Conservation (phyloP, 1,284 basidiomycete species). For the Leccinum solheimii region DNA sequence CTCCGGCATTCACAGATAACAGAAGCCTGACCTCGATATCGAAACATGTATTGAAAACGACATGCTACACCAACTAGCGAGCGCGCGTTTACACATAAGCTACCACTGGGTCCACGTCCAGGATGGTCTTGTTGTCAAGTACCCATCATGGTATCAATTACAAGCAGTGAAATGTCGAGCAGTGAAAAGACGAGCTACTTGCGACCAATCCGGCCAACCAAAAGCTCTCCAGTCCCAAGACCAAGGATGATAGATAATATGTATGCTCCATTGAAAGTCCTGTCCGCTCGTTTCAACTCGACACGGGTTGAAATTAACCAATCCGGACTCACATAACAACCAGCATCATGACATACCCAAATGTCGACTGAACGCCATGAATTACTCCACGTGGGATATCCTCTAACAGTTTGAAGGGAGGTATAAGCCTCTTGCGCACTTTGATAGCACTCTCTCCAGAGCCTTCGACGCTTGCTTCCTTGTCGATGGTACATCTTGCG, state of each 20-base stretch:
- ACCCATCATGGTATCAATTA: not conserved
- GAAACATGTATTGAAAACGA: not conserved
- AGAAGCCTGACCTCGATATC: not conserved
- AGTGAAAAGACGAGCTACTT: constrained; percentile 9
- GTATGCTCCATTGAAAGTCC: constrained; percentile 74
- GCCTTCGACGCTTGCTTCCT: constrained; percentile 1
- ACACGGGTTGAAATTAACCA: not conserved
- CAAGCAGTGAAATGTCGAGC: not conserved
- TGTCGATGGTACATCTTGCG: not conserved
- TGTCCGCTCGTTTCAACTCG: constrained; percentile 30
- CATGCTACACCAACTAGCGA: not conserved
- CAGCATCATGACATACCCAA: constrained; percentile 67
- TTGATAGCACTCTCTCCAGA: not conserved
- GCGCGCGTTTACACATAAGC: not conserved
- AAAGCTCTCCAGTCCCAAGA: constrained; percentile 61
- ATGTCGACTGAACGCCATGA: constrained; percentile 54
- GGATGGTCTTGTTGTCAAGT: not conserved
- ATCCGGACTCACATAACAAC: constrained; percentile 60
- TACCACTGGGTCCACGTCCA: not conserved
- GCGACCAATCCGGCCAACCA: constrained; percentile 57
- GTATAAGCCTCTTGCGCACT: constrained; percentile 35
- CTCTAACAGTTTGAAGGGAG: constrained; percentile 59
- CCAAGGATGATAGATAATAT: constrained; percentile 65
- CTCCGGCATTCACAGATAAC: not conserved
- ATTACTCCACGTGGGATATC: constrained; percentile 65